phyloP scores from a whole-genome alignment of 495 filamentous ascomycete genomes.

The Aspergillus haitiensis region DNA sequence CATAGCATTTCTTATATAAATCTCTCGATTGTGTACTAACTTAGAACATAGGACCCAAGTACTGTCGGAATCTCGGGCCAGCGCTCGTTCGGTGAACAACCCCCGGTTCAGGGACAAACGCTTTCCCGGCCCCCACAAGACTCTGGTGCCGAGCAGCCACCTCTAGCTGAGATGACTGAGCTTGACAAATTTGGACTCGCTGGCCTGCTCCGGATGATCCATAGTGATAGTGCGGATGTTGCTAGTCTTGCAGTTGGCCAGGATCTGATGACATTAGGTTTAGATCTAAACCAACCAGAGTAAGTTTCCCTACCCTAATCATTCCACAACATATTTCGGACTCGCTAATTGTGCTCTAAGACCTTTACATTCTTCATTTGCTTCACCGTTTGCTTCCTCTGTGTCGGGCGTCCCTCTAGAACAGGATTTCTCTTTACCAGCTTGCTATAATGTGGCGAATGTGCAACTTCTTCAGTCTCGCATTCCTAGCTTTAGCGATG shows the following conservation, averaged over 20 bases:
- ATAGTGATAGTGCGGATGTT: slow-evolving; percentile 73
- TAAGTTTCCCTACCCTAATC: slow-evolving; percentile 43
- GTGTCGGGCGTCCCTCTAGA: slow-evolving; percentile 67
- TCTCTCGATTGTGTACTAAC: not conserved
- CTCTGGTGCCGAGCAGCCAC: slow-evolving; percentile 48
- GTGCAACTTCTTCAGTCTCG: slow-evolving; percentile 77
- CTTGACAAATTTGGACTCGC: slow-evolving; percentile 79
- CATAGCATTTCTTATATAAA: slow-evolving; percentile 9
- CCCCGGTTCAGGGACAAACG: slow-evolving; percentile 32
- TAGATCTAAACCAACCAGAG: slow-evolving; percentile 80
- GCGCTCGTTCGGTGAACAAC: slow-evolving; percentile 39
- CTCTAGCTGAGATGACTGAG: slow-evolving; percentile 73
- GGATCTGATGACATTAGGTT: slow-evolving; percentile 71
- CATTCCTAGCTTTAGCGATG: slow-evolving; percentile 80
- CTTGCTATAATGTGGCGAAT: slow-evolving; percentile 85
- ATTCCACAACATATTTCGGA: slow-evolving; percentile 1
- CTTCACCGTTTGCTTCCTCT: slow-evolving; percentile 68
- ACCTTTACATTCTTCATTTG: slow-evolving; percentile 64
- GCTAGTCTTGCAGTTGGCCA: slow-evolving; percentile 73
- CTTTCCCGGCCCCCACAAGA: slow-evolving; percentile 13
- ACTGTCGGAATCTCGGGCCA: slow-evolving; percentile 36
- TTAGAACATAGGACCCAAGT: slow-evolving; percentile 32
- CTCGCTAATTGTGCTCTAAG: slow-evolving; percentile 36
- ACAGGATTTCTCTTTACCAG: slow-evolving; percentile 74
- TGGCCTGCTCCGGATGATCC: slow-evolving; percentile 76